These are phyloP conservation scores for Ophiorrhiza pumila DNA, from an alignment of 257 asterid species.

Conservation along the genomic window DNA sequence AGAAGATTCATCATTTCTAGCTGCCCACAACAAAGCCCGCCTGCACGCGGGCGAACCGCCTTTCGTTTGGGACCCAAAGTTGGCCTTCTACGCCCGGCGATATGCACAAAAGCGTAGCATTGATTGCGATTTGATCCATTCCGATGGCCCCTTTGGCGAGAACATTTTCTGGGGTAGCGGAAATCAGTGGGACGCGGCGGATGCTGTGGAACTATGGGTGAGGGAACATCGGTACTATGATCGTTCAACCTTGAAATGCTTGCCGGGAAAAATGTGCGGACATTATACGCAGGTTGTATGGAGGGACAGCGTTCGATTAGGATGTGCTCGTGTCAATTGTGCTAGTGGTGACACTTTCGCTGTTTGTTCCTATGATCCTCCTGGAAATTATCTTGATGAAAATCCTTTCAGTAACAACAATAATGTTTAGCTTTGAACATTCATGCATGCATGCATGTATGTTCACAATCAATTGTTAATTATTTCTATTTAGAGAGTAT, in stretches of 20 bases:
- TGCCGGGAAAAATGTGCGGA: slow-evolving; percentile 32
- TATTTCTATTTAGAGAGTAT: too few relatives aligned
- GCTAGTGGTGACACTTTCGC: slow-evolving; percentile 39
- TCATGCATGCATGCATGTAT: too few relatives aligned
- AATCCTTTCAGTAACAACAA: slow-evolving; percentile 26
- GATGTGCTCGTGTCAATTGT: slow-evolving; percentile 50
- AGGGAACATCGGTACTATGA: slow-evolving; percentile 33
- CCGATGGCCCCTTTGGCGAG: slow-evolving; percentile 55
- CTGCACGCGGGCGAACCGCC: slow-evolving; percentile 5
- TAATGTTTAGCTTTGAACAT: too few relatives aligned
- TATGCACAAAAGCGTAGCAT: slow-evolving; percentile 2
- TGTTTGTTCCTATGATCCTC: slow-evolving; percentile 49
- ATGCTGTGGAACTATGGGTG: slow-evolving; percentile 39
- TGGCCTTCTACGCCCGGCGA: slow-evolving; percentile 3
- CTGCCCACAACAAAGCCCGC: slow-evolving; percentile 22
- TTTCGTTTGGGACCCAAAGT: slow-evolving; percentile 7
- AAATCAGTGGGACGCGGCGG: slow-evolving; percentile 22
- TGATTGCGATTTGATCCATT: slow-evolving; percentile 26
- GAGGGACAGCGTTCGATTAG: slow-evolving; percentile 34
- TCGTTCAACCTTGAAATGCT: slow-evolving; percentile 30
- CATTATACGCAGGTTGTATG: slow-evolving; percentile 70
- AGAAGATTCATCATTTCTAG: slow-evolving; percentile 15
- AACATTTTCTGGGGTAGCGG: slow-evolving; percentile 54
- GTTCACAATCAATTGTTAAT: too few relatives aligned
- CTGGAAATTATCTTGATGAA: slow-evolving; percentile 50